Evolutionary conservation across 441 rosid genomes (phyloP), one percentile per base, ranked within the genome.

Genomic region (Erodium texanum): DNA sequence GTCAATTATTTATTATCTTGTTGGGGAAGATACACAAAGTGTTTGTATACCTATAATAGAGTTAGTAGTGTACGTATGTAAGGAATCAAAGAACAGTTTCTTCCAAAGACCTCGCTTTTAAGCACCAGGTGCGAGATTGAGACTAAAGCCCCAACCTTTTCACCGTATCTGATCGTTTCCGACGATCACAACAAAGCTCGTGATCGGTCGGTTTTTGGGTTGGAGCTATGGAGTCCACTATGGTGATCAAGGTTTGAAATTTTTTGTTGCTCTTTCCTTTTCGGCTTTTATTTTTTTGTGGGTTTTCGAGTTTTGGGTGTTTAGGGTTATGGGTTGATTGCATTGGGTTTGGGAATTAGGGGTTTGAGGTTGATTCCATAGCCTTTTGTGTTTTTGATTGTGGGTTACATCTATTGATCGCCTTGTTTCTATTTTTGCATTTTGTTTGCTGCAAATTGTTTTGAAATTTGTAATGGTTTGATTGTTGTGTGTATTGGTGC

Each of bases 201-300:
- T 32, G 5, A 4, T 32, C 36, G 0, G 3, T 32, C 36, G 36
- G 6, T 32, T 4, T 5, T 7, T 32, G 6, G 3, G 5, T 7
- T 22, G 32, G 7, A 61, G 32, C 32, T 61, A 61, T 61, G 64
- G 64, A 61, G 27, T 61, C 32, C 32, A 61, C 64, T 23, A 20
- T 61, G 32, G 64, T 61, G 64, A 61, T 61, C 64, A 61, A 61
- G 64, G 64, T 24, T 20, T 61, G 32, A 24, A 8, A 5, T 61
- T 19, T 20, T 61, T 9, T 20, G 64, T 23, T 22, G 9, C n/a
- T 52, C 27, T 19, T 20, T 19, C 15, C 16, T 3, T 19, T 59
- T 4, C 22, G 3, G 36, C 6, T 32, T 32, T 32, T 32, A 5
- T 32, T 32, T 5, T 32, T 32, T 0, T 32, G 36, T n/a, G 36